Evolutionary conservation across 2,329 filamentous ascomycete species (phyloP).

Genomic region (Microthyrium microscopicum): DNA sequence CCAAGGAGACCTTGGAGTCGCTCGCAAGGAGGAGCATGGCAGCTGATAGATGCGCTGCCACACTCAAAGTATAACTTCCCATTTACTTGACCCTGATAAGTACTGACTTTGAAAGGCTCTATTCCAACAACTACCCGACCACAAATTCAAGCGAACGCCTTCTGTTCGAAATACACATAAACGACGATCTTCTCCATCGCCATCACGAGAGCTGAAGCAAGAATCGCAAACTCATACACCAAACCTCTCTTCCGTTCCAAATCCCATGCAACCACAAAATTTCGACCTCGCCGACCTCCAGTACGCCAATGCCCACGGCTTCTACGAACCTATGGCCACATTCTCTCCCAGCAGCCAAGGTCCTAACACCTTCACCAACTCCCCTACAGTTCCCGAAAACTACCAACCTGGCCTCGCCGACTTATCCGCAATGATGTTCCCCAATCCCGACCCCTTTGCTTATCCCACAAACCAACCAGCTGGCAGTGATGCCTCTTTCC

Average conservation of each 20-base stretch:
- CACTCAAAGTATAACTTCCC: conserved; percentile 47
- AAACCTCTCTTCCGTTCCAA: too few species aligned
- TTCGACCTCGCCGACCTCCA: not conserved
- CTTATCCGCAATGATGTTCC: conserved; percentile 66
- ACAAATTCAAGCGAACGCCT: too few species aligned
- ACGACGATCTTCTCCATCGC: too few species aligned
- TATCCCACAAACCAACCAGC: conserved; percentile 48
- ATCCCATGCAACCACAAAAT: not conserved
- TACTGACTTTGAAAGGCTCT: conserved; percentile 37
- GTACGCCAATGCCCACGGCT: not conserved
- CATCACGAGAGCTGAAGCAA: too few species aligned
- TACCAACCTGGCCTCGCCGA: conserved; percentile 47
- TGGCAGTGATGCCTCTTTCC: not conserved
- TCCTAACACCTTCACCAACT: conserved; percentile 11
- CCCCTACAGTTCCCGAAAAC: conserved; percentile 20
- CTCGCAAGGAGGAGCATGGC: conserved; percentile 74
- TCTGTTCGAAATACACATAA: too few species aligned
- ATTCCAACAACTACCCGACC: conserved; percentile 69
- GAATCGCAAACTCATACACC: too few species aligned
- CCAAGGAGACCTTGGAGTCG: conserved; percentile 63
- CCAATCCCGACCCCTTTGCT: conserved; percentile 58
- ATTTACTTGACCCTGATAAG: not conserved
- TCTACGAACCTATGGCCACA: too few species aligned
- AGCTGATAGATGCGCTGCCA: conserved; percentile 67
- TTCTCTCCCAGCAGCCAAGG: not conserved